phyloP scores from a whole-genome alignment of 768 basidiomycete species.

The Amanita pseudoporphyria region DNA sequence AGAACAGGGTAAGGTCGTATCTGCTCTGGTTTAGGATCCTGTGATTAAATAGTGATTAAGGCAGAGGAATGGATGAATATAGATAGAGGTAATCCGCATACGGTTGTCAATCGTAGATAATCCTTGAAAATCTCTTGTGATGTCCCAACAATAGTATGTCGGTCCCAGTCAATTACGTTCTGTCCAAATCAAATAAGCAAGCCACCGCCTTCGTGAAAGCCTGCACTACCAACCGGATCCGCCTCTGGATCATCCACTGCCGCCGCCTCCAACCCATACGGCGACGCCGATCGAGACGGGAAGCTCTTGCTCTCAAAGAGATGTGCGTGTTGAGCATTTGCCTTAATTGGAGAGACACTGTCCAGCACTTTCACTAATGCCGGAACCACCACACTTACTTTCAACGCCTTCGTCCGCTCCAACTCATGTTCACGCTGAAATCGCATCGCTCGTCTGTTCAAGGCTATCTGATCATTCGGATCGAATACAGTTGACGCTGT shows the following conservation, averaged over 20 bases:
- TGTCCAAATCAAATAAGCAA: conserved; percentile 20
- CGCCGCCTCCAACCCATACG: conserved; percentile 21
- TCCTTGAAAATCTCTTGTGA: conserved; percentile 89
- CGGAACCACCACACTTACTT: conserved; percentile 18
- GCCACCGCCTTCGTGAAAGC: background rate
- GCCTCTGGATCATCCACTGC: conserved; percentile 57
- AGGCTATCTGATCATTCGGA: conserved; percentile 55
- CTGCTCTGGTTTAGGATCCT: conserved; percentile 93
- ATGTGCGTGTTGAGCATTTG: conserved; percentile 42
- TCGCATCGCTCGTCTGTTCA: conserved; percentile 73
- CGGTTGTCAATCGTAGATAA: conserved; percentile 88
- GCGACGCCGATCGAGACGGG: conserved; percentile 41
- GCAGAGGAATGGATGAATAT: conserved; percentile 3
- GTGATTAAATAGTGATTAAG: conserved; percentile 9
- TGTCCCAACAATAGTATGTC: conserved; percentile 89
- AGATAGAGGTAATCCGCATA: conserved; percentile 22
- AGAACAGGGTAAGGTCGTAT: conserved; percentile 86
- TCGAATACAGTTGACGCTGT: conserved; percentile 33
- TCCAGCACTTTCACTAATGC: conserved; percentile 21
- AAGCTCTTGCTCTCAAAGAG: conserved; percentile 30
- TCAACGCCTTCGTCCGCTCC: conserved; percentile 48
- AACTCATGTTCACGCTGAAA: conserved; percentile 88
- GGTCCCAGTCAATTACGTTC: conserved; percentile 98
- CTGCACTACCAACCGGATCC: conserved; percentile 46
- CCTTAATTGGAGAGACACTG: conserved; percentile 32